These are phyloP conservation scores for Colletotrichum limetticola DNA, from an alignment of 2,329 filamentous ascomycete species.

Conservation along the genomic window DNA sequence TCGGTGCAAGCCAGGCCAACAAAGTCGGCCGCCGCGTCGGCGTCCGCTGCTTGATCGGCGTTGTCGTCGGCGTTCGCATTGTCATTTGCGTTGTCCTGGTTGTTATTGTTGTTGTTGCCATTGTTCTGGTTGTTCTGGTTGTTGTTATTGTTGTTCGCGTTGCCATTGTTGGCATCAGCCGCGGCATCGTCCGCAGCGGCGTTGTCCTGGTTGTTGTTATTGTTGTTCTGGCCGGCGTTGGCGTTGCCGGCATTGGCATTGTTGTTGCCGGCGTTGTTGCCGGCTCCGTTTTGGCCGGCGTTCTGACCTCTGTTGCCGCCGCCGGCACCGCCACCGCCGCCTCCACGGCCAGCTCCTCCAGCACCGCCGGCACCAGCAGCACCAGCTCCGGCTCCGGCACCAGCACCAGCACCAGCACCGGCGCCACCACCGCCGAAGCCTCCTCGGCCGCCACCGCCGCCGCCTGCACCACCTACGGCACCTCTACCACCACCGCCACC, in stretches of 20 bases:
- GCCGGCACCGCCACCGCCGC: neutral
- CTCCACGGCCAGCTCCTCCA: neutral
- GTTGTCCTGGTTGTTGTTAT: neutral
- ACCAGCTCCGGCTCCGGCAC: neutral
- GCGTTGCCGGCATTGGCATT: neutral
- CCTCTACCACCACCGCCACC: neutral
- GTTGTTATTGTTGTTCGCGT: neutral
- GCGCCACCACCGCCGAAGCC: neutral
- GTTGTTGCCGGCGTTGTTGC: neutral
- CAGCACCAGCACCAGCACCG: neutral
- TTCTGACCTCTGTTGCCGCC: neutral
- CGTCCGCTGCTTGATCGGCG: neutral
- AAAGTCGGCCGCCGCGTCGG: slow-evolving; percentile 16
- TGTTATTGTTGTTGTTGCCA: neutral
- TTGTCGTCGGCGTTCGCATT: neutral
- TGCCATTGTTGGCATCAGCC: neutral
- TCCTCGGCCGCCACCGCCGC: neutral
- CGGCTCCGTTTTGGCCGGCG: neutral
- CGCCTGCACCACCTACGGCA: neutral
- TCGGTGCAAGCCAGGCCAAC: slow-evolving; percentile 28
- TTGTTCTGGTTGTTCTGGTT: neutral
- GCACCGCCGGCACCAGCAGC: neutral
- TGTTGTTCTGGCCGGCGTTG: neutral
- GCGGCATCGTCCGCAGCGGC: neutral
- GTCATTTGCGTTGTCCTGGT: neutral